Percentiles rank a stretch among this genome's conserved stretches.
Evolutionary conservation across 208 protist genomes (phyloP).

Genomic region (Leishmania turanica): DNA sequence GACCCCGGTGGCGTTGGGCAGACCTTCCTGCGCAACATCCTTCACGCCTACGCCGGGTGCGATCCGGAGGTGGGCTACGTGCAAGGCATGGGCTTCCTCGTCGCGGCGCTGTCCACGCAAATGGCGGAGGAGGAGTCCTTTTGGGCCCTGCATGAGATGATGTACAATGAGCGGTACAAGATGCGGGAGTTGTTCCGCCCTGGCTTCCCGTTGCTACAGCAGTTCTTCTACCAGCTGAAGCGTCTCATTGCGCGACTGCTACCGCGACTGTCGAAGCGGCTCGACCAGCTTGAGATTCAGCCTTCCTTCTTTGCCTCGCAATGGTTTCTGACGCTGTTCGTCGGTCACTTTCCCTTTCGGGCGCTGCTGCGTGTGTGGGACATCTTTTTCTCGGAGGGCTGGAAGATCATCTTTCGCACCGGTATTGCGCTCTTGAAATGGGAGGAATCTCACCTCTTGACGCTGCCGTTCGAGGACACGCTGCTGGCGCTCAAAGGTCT

Average conservation of each 20-base stretch:
- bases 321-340: conserved; percentile 95
- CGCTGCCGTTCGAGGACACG: conserved; percentile 76
- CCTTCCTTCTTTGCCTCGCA: conserved; percentile 92
- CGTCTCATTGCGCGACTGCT: conserved; percentile 72
- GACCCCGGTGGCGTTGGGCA: conserved; percentile 84
- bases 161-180: conserved; percentile 83
- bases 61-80: conserved; percentile 95
- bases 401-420: conserved; percentile 94
- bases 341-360: conserved; percentile 88
- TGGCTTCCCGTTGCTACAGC: conserved; percentile 91
- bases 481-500: conserved; percentile 82
- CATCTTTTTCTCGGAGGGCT: conserved; percentile 92
- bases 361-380: conserved; percentile 92
- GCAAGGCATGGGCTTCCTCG: conserved; percentile 95
- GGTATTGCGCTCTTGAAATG: conserved; percentile 90
- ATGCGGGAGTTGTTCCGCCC: conserved; percentile 89
- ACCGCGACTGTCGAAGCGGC: conserved; percentile 78
- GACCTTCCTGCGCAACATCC: conserved; percentile 86
- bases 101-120: conserved; percentile 86
- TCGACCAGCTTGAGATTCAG: conserved; percentile 72
- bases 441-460: conserved; percentile 79
- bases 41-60: conserved; percentile 88
- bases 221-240: conserved; percentile 91
- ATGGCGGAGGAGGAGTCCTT: conserved; percentile 93
- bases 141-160: conserved; percentile 89